Evolutionary conservation across 306 rosid species (phyloP).

Genomic region (Begonia masoniana): DNA sequence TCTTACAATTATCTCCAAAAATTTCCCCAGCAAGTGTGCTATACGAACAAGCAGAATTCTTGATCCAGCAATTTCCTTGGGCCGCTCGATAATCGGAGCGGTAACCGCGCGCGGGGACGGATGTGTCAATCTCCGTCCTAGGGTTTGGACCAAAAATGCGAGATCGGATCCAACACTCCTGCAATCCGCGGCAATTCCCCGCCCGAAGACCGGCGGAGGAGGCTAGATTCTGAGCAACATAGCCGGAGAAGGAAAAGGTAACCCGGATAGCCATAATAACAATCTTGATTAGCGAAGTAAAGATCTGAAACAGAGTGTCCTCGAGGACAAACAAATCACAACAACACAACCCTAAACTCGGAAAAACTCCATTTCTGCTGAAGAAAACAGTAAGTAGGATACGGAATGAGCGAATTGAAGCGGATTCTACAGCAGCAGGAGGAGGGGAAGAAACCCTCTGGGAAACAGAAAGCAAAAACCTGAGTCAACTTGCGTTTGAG

Average conservation of each 20-base stretch:
- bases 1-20: slow-evolving; percentile 29
- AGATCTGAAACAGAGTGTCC: slow-evolving; percentile 28
- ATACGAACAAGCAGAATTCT: slow-evolving; percentile 21
- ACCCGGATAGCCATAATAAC: slow-evolving; percentile 62
- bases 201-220: slow-evolving; percentile 53
- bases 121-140: slow-evolving; percentile 37
- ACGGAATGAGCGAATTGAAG: slow-evolving; percentile 24
- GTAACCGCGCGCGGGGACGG: slow-evolving; percentile 27
- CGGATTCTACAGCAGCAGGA: slow-evolving; percentile 18
- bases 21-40: slow-evolving; percentile 47
- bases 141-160: slow-evolving; percentile 36
- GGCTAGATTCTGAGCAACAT: slow-evolving; percentile 63
- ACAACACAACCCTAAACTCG: slow-evolving; percentile 29
- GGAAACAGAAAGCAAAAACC: background rate
- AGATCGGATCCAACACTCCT: slow-evolving; percentile 55
- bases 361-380: slow-evolving; percentile 20
- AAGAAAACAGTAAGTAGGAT: slow-evolving; percentile 14
- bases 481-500: background rate
- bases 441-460: background rate
- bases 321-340: slow-evolving; percentile 11
- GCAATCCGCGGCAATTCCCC: slow-evolving; percentile 37
- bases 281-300: slow-evolving; percentile 18
- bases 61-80: slow-evolving; percentile 16
- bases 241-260: slow-evolving; percentile 64
- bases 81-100: slow-evolving; percentile 16